Base-by-base conservation (phyloP, 176 grass and related monocot genomes). In the Coix lacrymajobi region DNA sequence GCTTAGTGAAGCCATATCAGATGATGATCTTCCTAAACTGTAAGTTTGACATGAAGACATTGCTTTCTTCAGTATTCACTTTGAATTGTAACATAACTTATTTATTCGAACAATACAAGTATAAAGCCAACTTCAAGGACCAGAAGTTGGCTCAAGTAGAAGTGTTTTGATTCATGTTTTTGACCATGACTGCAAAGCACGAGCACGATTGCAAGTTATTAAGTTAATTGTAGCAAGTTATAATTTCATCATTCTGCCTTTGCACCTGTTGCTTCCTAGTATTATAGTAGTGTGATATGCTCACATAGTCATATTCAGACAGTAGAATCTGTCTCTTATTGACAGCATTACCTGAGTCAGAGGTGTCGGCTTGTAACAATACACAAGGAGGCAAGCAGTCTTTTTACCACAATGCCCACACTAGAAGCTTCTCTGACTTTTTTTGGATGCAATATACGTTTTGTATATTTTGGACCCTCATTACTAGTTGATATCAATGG, bases 1-100 rank as follows among this genome's bases (percentile, higher is more conserved):
- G 66, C 90, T 96, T 68, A 92, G 82, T 61, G 88, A 90, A 11
- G 85, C 80, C 72, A 81, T 88, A 84, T 88, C 71, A 77, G 93
- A 96, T 86, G 62, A 61, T 48, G 93, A 96, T 70, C 83, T 96
- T 79, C 86, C 90, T 73, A 48, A 37, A 54, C 11, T 78, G 90
- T 95, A 95, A 92, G 87, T 64, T 62, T 66, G 69, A 16, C 73
- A 45, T 32, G 75, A 49, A 57, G 48, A 52, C 14, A 62, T 61
- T 87, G 33, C 11, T 37, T 49, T 86, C 43, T 66, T 81, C 36
- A 65, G 9, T 64, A 51, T 64, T 77, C 29, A 65, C 30, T 75
- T 63, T 34, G 65, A 45, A 29, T 31, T 22, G 9, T 84, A 39
- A 66, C 36, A 32, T 69, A 25, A 30, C 6, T 52, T 77, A 12